A percentile compares a stretch with the other conserved stretches of the same genome.
Evolutionary conservation across 2,329 filamentous ascomycete genomes (phyloP).

Genomic region (Fusarium miscanthi): DNA sequence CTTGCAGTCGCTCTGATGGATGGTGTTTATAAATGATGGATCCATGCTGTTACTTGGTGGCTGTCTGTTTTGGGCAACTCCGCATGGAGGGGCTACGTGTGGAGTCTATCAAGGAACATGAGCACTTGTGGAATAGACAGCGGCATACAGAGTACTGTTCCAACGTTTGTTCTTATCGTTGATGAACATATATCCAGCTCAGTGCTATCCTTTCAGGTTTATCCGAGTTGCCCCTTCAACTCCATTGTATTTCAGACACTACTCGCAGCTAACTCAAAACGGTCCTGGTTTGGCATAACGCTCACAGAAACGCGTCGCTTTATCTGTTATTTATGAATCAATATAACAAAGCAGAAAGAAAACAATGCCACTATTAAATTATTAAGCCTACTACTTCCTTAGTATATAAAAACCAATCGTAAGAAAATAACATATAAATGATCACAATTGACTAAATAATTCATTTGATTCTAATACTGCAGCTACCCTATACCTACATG

Average conservation of each 20-base stretch:
- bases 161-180: not conserved
- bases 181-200: not conserved
- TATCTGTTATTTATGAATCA: too few species aligned
- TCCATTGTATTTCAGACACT: not conserved
- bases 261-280: too few species aligned
- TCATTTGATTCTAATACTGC: not conserved
- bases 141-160: not conserved
- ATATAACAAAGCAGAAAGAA: not conserved
- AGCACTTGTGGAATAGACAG: not conserved
- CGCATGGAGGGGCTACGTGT: slow-evolving; percentile 32
- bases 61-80: slow-evolving; percentile 43
- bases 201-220: too few species aligned
- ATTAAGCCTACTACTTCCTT: not conserved
- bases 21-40: slow-evolving; percentile 8
- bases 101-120: not conserved
- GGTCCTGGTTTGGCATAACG: rapidly evolving
- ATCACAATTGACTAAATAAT: not conserved
- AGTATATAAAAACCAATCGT: not conserved
- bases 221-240: not conserved
- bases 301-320: not conserved
- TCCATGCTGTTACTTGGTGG: slow-evolving; percentile 10
- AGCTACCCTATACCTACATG: slow-evolving; percentile 23
- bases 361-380: rapidly evolving
- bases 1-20: not conserved
- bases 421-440: not conserved